Percentiles rank a stretch among this genome's conserved stretches.
Conservation (phyloP, 75 land plant genomes). For the Pinus tabuliformis region DNA sequence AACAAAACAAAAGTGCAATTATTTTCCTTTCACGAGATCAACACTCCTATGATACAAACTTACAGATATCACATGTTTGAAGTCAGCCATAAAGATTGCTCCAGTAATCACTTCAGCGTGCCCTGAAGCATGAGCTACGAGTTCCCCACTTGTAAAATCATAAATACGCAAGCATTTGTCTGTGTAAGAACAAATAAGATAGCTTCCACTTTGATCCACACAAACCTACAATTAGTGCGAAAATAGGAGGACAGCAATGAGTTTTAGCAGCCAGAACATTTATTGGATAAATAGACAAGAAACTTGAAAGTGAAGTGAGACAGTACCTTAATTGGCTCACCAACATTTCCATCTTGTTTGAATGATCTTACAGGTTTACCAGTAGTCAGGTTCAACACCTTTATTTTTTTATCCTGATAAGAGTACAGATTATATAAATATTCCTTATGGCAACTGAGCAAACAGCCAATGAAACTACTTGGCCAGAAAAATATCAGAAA, state of each 20-base stretch:
- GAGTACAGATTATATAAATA: background rate
- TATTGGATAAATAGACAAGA: background rate
- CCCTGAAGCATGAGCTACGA: conserved; percentile 58
- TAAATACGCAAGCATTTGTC: conserved; percentile 59
- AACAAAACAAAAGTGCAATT: background rate
- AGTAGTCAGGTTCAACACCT: conserved; percentile 40
- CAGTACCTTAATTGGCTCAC: conserved; percentile 74
- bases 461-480: background rate
- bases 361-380: conserved; percentile 62
- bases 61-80: conserved; percentile 66
- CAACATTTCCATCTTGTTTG: conserved; percentile 50
- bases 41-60: conserved; percentile 6
- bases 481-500: background rate
- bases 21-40: no score
- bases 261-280: background rate
- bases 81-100: conserved; percentile 57
- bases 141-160: conserved; percentile 64
- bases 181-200: conserved; percentile 65
- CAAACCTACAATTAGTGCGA: conserved; percentile 36
- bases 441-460: background rate
- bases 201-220: conserved; percentile 74
- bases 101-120: conserved; percentile 81
- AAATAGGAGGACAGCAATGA: background rate
- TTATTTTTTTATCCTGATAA: conserved; percentile 70
- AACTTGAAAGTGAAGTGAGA: background rate